Conservation (phyloP, 2,329 filamentous ascomycete species). For the Alternaria alternata region DNA sequence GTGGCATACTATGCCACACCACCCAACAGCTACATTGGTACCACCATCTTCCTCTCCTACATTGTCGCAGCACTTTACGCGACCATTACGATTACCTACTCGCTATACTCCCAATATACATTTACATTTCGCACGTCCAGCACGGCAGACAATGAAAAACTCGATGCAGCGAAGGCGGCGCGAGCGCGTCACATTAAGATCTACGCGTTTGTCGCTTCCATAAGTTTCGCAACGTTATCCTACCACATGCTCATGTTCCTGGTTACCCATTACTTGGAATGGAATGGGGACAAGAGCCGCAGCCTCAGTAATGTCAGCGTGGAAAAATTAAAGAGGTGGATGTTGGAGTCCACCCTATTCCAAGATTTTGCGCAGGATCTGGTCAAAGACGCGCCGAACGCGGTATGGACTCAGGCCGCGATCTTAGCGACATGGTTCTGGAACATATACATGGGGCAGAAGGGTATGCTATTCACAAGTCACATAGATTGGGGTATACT, state of each 20-base stretch:
- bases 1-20: conserved; percentile 28
- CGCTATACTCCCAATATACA: conserved; percentile 31
- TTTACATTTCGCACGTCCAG: not conserved
- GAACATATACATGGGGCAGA: conserved; percentile 39
- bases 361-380: conserved; percentile 40
- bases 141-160: conserved; percentile 8
- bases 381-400: conserved; percentile 32
- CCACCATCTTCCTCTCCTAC: conserved; percentile 42
- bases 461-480: conserved; percentile 22
- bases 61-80: conserved; percentile 38
- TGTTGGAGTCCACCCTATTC: conserved; percentile 40
- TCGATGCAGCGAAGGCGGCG: conserved; percentile 22
- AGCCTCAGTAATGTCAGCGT: not conserved
- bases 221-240: conserved; percentile 40
- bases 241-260: conserved; percentile 47
- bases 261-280: conserved; percentile 32
- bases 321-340: conserved; percentile 33
- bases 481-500: not conserved
- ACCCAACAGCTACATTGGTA: conserved; percentile 41
- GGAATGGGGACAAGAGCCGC: conserved; percentile 21
- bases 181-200: conserved; percentile 37
- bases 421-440: conserved; percentile 42
- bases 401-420: conserved; percentile 36
- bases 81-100: conserved; percentile 24
- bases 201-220: conserved; percentile 35